These are phyloP conservation scores for Neurospora pannonica DNA, from an alignment of 495 filamentous ascomycete genomes.

Conservation along the genomic window DNA sequence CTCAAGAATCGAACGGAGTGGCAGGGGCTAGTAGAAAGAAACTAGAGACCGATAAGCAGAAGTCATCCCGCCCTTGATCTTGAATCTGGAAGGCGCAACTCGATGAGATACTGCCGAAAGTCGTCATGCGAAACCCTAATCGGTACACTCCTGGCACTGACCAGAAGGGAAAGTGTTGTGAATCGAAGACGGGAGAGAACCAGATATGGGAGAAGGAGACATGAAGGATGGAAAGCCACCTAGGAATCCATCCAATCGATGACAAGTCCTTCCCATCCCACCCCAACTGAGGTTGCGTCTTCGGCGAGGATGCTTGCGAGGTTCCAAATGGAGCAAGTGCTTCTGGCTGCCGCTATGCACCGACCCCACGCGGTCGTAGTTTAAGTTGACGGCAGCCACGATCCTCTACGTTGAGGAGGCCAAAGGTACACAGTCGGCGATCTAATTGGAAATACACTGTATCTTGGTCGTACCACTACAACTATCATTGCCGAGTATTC, in stretches of 20 bases:
- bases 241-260: not conserved
- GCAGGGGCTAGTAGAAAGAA: too few relatives aligned
- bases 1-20: not conserved
- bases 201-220: not conserved
- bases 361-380: constrained; percentile 2
- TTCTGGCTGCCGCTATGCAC: not conserved
- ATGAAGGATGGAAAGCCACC: not conserved
- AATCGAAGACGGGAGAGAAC: not conserved
- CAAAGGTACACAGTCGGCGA: not conserved
- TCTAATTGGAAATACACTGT: not conserved
- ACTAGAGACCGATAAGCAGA: not conserved
- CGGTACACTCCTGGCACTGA: not conserved
- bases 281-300: not conserved
- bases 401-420: not conserved
- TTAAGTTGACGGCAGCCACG: constrained; percentile 16
- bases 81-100: not conserved
- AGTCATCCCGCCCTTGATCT: not conserved
- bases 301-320: constrained; percentile 13
- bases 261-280: not conserved
- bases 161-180: not conserved
- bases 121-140: not conserved
- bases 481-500: not conserved
- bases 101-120: not conserved
- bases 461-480: not conserved
- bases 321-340: constrained; percentile 7